Evolutionary conservation across 2,329 filamentous ascomycete species (phyloP).

Genomic region (Aspergillus ochraceus): DNA sequence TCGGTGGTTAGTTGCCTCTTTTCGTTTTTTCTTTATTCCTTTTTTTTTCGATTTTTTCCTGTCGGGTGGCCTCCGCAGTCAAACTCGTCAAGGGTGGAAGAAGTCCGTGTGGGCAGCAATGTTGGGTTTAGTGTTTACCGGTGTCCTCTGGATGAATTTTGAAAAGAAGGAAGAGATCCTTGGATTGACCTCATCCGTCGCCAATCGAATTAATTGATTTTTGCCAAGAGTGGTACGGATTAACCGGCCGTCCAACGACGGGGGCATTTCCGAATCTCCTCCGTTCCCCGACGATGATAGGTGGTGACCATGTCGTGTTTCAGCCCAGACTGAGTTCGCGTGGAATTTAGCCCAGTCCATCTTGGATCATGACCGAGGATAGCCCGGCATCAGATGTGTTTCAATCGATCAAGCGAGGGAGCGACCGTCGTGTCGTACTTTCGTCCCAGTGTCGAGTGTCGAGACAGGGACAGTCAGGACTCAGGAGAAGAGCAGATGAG

Average conservation of each 20-base stretch:
- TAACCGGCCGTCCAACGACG: background rate
- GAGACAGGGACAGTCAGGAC: background rate
- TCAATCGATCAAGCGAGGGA: background rate
- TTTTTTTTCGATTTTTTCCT: background rate
- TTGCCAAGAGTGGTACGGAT: background rate
- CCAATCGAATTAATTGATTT: background rate
- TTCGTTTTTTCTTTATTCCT: background rate
- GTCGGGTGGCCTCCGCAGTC: background rate
- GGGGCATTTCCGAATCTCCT: constrained; percentile 8
- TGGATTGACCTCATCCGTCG: background rate
- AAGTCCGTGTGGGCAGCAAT: background rate
- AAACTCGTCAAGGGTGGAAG: background rate
- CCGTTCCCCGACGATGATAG: constrained; percentile 10
- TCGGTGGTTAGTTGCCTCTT: constrained; percentile 2
- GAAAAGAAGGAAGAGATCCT: background rate
- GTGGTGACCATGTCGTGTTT: constrained; percentile 4
- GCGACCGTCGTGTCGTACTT: background rate
- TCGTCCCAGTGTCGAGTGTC: background rate
- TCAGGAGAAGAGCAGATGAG: background rate
- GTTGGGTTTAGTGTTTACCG: too few species aligned
- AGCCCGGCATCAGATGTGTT: background rate
- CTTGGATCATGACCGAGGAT: constrained; percentile 3
- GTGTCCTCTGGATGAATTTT: background rate
- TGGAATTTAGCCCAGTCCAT: constrained; percentile 1
- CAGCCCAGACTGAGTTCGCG: constrained; percentile 8